Evolutionary conservation across 257 asterid genomes (phyloP), one percentile per base, ranked within the genome.

Genomic region (Solanum bulbocastanum): DNA sequence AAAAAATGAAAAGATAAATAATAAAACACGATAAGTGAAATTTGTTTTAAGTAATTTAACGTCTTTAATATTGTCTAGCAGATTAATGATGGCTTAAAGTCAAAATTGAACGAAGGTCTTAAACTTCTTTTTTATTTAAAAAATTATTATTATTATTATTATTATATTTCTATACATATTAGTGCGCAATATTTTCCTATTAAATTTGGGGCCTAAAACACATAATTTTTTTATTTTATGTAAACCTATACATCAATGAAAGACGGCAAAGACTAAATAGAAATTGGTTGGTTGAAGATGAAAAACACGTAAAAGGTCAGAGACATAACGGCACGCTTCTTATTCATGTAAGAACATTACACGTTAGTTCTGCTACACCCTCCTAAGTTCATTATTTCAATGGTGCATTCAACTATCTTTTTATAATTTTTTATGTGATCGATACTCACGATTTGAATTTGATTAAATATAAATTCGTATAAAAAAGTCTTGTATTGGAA

Each of bases 401-500:
- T 72, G 76, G 76, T 69, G 23, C 76, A 68, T 33, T 30, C 42
- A 37, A 11, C n/a, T 6, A 8, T 16, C 22, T n/a, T 33, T 13
- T 14, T 68, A 6, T 14, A 30, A 5, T n/a, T 66, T 52, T 52
- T 56, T 1, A 56, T 52, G 1, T 16, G n/a, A 6, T 23, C 4
- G 44, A 40, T 40, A 40, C 0, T 36, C 39, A 36, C 8, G 8
- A 56, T 56, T 6, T 0, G 1, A 56, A 56, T 56, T 3, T 0
- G n/a, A 18, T 56, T 18, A 18, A 6, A 18, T 56, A 52, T 52
- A 52, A 52, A 52, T 2, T 18, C 6, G 0, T 15, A 52, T 52
- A 15, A 1, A 15, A 16, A 52, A 0, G 0, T 2, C 6, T 52
- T 0, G 0, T 52, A 18, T 6, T 52, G 18, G 9, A 3, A 3